Conservation (phyloP, 2,329 filamentous ascomycete species). For the Lecanicillium sp. region DNA sequence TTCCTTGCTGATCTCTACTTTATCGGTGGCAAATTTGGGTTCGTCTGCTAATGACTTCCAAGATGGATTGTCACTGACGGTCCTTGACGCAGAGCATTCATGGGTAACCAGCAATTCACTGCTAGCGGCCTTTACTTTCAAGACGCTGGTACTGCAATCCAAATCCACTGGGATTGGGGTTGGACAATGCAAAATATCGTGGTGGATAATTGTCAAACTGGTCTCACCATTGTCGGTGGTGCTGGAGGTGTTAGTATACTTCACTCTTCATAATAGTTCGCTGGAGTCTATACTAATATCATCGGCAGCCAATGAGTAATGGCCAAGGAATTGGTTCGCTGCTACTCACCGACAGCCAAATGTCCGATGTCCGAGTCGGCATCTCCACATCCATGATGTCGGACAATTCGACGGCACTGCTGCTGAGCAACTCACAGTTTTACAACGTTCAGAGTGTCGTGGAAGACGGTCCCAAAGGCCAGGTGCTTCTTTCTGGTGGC, state of each 20-base stretch:
- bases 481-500: no score
- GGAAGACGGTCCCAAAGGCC: no score
- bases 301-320: no score
- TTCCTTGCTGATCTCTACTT: slow-evolving; percentile 55
- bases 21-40: slow-evolving; percentile 48
- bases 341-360: neutral
- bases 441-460: no score
- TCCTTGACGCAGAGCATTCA: neutral
- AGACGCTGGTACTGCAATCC: slow-evolving; percentile 6
- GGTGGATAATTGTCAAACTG: no score
- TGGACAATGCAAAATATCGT: slow-evolving; percentile 15
- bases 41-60: neutral
- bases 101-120: slow-evolving; percentile 15
- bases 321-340: neutral
- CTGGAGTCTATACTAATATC: neutral
- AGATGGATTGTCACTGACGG: neutral
- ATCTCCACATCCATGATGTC: no score
- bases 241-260: no score
- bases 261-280: slow-evolving; percentile 3
- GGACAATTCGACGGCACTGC: no score
- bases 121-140: slow-evolving; percentile 6
- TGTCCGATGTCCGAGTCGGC: no score
- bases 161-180: slow-evolving; percentile 17
- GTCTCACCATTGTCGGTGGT: no score
- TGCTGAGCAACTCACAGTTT: no score